Evolutionary conservation across 768 basidiomycete species (phyloP).

Genomic region (Chalciporus chontae): DNA sequence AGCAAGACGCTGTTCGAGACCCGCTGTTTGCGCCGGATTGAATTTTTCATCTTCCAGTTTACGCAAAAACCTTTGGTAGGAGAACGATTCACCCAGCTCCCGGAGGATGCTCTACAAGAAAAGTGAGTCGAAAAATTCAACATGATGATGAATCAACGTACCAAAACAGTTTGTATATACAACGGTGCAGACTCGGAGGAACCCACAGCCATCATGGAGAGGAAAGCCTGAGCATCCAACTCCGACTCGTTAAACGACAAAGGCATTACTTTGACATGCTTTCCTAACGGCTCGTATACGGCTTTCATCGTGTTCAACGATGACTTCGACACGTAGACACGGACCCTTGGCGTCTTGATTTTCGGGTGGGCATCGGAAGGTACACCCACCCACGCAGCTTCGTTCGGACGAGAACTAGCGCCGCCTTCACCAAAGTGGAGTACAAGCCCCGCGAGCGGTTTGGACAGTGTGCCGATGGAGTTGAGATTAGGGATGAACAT

Average conservation of each 20-base stretch:
- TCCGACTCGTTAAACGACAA: slow-evolving; percentile 53
- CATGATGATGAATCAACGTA: slow-evolving; percentile 25
- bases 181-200: slow-evolving; percentile 55
- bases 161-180: slow-evolving; percentile 63
- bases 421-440: slow-evolving; percentile 68
- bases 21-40: slow-evolving; percentile 50
- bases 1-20: slow-evolving; percentile 57
- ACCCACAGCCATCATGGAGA: slow-evolving; percentile 68
- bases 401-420: slow-evolving; percentile 48
- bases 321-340: slow-evolving; percentile 55
- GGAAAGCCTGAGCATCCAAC: slow-evolving; percentile 58
- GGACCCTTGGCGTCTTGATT: slow-evolving; percentile 27
- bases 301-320: slow-evolving; percentile 52
- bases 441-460: slow-evolving; percentile 55
- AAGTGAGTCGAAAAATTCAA: not conserved
- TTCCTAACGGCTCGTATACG: slow-evolving; percentile 48
- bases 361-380: slow-evolving; percentile 27
- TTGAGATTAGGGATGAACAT: slow-evolving; percentile 53
- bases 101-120: slow-evolving; percentile 49
- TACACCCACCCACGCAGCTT: slow-evolving; percentile 55
- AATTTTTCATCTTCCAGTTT: slow-evolving; percentile 45
- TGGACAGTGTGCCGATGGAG: slow-evolving; percentile 45
- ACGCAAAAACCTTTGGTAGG: slow-evolving; percentile 43
- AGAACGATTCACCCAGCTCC: slow-evolving; percentile 54
- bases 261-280: slow-evolving; percentile 45